Evolutionary conservation across 768 basidiomycete species (phyloP), one percentile per base, ranked within the genome.

Genomic region (Phanerochaete sordida): DNA sequence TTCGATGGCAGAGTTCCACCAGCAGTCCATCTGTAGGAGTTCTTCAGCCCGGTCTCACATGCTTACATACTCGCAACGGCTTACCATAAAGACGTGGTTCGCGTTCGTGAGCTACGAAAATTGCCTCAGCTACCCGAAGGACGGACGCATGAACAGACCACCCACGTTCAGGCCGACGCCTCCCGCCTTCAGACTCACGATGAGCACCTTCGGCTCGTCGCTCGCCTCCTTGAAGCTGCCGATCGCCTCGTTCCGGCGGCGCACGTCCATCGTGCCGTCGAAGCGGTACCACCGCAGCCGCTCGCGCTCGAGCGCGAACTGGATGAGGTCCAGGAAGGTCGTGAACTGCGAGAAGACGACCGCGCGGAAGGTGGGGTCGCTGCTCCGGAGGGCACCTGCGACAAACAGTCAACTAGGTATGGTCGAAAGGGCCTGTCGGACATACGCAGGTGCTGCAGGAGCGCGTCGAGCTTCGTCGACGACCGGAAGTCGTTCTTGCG

Each of bases 301-400:
- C 67, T 95, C 91, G 21, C 89, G 84, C 52, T 86, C 79, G 56
- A 95, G 75, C 3, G 81, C 84, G 1, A 76, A 70, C 66, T 92
- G 84, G 58, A 95, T 92, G 16, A 95, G 77, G 66, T 94, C 90
- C 57, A 96, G 74, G 71, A 95, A 96, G 26, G 84, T 85, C 0
- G 93, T 95, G 65, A 95, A 95, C 66, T 95, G 91, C 1, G 91
- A 93, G 71, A 95, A 95, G 3, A 95, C 88, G 24, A 95, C 88
- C 0, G 89, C 92, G 35, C 90, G 33, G 19, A 83, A 72, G 91
- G 93, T 66, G 76, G 79, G 1, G 90, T 87, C 60, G n/a, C 27
- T 46, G 13, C 15, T 2, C 27, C 54, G 27, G 27, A 27, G 9
- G 21, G 48, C 24, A 47, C 23, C n/a, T 43, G 39, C 33, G 13